These are phyloP conservation scores for Gossypium trilobum DNA, from an alignment of 441 rosid genomes.

Conservation along the genomic window DNA sequence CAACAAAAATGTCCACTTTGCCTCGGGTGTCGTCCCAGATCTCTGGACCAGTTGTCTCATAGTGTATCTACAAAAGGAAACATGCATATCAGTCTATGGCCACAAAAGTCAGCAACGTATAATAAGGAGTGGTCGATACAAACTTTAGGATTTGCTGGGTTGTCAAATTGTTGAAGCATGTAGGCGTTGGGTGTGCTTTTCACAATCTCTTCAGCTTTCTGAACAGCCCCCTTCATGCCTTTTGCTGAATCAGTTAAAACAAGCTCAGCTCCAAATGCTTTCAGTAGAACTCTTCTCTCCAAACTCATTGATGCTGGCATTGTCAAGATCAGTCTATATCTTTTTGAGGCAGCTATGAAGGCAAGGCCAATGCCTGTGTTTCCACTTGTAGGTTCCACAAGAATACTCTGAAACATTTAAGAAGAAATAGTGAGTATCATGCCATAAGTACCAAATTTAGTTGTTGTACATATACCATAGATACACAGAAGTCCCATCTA, in stretches of 20 bases:
- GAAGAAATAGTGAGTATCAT: background rate
- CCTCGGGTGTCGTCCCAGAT: slow-evolving; percentile 95
- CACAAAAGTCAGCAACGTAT: background rate
- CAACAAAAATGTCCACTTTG: slow-evolving; percentile 80
- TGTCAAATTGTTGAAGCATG: slow-evolving; percentile 91
- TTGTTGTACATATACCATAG: background rate
- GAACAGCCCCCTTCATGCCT: slow-evolving; percentile 90
- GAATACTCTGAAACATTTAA: slow-evolving; percentile 45
- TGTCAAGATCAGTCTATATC: slow-evolving; percentile 74
- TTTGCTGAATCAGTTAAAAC: slow-evolving; percentile 80
- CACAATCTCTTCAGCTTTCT: slow-evolving; percentile 86
- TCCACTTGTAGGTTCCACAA: slow-evolving; percentile 95
- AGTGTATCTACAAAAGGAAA: slow-evolving; percentile 56
- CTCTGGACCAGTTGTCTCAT: slow-evolving; percentile 95
- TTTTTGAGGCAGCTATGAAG: slow-evolving; percentile 86
- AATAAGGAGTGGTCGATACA: slow-evolving; percentile 10
- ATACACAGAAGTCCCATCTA: slow-evolving; percentile 11
- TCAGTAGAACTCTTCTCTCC: slow-evolving; percentile 84
- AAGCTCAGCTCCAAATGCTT: slow-evolving; percentile 94
- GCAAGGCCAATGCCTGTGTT: slow-evolving; percentile 97
- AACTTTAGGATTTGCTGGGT: slow-evolving; percentile 97
- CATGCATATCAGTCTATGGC: slow-evolving; percentile 11
- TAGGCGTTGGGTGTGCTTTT: slow-evolving; percentile 62
- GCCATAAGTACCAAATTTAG: background rate
- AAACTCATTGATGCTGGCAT: slow-evolving; percentile 98